Base-by-base conservation (phyloP, 768 basidiomycete species). In the Naganishia antarctica region DNA sequence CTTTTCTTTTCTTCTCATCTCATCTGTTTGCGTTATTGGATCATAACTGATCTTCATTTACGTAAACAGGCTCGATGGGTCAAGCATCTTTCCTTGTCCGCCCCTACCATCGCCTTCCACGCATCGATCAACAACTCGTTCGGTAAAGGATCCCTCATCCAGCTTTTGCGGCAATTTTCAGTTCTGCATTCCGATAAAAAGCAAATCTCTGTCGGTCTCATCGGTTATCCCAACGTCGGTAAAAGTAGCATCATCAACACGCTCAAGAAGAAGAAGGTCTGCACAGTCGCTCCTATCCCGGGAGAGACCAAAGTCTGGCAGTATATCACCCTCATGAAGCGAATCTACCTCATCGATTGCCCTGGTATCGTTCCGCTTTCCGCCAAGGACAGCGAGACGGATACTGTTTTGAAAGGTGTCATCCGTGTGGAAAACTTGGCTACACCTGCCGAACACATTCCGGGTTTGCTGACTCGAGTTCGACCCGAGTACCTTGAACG, bases 281-380 rank as follows among this genome's bases (percentile, higher is more conserved):
- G 96, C 82, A 84, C 84, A 15, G 93, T 97, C 64, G 96, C 96
- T 12, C 96, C 96, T 8, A 84, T 98, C 12, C 94, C 96, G 2
- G 96, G 96, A 69, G 96, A 99, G 82, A 99, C 96, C 47, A 99
- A 98, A 80, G 93, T 98, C 69, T 99, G 96, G 96, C 94, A 99
- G 83, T 99, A 99, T 79, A 97, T 99, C 80, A 93, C 91, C 29
- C 81, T 99, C 44, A 99, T 93, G 65, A 85, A 88, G 68, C 84
- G 89, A 60, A 99, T 99, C 75, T 99, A 97, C 81, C 87, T 99
- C 70, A 97, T 99, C 80, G 96, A 99, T 79, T 99, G 96, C 76
- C 96, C 96, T 29, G 96, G 96, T 51, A 90, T 98, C 77, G 96
- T 97, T 1, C 94, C 94, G 1, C 87, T 91, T 18, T 93, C 91